phyloP scores from a whole-genome alignment of 2,329 filamentous ascomycete species.

The Neobulgaria alba region DNA sequence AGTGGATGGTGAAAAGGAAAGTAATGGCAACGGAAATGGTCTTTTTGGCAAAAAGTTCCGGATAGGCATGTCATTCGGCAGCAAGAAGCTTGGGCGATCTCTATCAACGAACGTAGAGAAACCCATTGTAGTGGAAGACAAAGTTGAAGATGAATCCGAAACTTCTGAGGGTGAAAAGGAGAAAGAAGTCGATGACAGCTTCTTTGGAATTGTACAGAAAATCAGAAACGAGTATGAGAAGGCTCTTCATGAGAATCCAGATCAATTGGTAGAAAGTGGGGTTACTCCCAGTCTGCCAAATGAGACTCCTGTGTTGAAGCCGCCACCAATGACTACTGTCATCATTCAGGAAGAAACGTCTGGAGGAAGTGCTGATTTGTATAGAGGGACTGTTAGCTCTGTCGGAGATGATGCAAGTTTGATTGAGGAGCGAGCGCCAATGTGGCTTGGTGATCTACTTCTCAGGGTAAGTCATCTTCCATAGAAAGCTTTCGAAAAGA shows the following conservation, averaged over 20 bases:
- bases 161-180: constrained; percentile 51
- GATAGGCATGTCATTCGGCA: constrained; percentile 60
- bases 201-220: constrained; percentile 63
- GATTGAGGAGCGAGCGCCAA: constrained; percentile 78
- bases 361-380: constrained; percentile 72
- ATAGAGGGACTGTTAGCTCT: constrained; percentile 76
- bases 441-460: constrained; percentile 87
- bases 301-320: constrained; percentile 69
- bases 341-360: constrained; percentile 62
- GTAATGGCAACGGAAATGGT: constrained; percentile 48
- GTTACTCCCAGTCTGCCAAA: constrained; percentile 61
- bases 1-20: constrained; percentile 50
- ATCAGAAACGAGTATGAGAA: constrained; percentile 68
- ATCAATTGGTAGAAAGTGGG: constrained; percentile 48
- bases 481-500: not conserved
- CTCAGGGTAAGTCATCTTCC: constrained; percentile 45
- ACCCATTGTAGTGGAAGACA: constrained; percentile 66
- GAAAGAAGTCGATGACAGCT: constrained; percentile 67
- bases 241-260: constrained; percentile 46
- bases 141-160: constrained; percentile 52
- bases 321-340: constrained; percentile 57
- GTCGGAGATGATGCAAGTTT: constrained; percentile 70
- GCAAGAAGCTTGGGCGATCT: constrained; percentile 74
- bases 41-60: constrained; percentile 80
- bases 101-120: constrained; percentile 62